Evolutionary conservation across 441 rosid species (phyloP).

Genomic region (Codiaeum variegatum): DNA sequence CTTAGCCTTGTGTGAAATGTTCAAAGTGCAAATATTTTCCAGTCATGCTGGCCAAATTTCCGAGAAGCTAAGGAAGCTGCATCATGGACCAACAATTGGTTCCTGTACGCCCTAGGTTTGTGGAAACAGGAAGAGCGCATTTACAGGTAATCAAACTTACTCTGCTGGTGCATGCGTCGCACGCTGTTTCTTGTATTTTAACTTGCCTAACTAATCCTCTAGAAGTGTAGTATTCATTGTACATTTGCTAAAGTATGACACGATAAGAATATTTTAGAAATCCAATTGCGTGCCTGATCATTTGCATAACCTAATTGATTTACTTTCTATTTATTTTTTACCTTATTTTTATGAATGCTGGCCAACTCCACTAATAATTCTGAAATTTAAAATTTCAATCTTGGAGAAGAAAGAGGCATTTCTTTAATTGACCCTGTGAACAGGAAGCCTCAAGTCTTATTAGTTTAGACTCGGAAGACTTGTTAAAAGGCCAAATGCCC

Average conservation of each 20-base stretch:
- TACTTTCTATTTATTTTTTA: background rate
- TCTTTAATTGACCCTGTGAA: slow-evolving; percentile 1
- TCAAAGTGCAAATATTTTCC: background rate
- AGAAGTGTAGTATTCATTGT: background rate
- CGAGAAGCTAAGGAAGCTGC: slow-evolving; percentile 9
- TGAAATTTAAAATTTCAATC: slow-evolving; percentile 10
- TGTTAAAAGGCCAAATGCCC: background rate
- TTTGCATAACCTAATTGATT: background rate
- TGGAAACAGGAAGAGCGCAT: background rate
- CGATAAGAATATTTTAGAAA: background rate
- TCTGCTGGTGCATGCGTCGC: background rate
- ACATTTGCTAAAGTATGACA: slow-evolving; percentile 1
- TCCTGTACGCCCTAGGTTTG: background rate
- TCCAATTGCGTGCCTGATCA: background rate
- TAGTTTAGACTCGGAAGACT: slow-evolving; percentile 3
- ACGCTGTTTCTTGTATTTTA: background rate
- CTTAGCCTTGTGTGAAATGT: background rate
- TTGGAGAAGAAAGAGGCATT: background rate
- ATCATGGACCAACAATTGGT: background rate
- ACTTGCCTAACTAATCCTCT: background rate
- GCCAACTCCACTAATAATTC: slow-evolving; percentile 26
- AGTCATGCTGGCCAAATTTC: background rate
- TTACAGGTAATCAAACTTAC: background rate
- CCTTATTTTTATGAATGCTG: background rate
- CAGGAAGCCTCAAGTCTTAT: background rate